Percentiles rank a stretch among this genome's conserved stretches.
Conservation (phyloP, 306 rosid species). For the Dalbergia oliveri region DNA sequence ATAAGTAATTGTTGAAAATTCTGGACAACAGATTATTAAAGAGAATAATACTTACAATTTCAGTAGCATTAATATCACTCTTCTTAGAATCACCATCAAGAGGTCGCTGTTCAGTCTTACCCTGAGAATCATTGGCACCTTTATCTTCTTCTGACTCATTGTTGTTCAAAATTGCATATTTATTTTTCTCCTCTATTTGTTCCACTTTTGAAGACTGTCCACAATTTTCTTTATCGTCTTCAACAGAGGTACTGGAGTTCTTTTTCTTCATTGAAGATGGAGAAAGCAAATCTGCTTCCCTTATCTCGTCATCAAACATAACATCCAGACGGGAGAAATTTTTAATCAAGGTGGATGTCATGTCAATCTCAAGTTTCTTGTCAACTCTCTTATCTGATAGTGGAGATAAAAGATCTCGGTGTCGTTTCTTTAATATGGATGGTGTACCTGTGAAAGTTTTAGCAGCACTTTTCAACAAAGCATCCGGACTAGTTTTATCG, state of each 20-base stretch:
- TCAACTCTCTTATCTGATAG: slow-evolving; percentile 81
- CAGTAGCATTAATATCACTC: slow-evolving; percentile 47
- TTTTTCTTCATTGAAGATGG: slow-evolving; percentile 54
- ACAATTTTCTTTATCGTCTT: slow-evolving; percentile 68
- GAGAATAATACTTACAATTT: slow-evolving; percentile 57
- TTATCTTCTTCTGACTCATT: slow-evolving; percentile 46
- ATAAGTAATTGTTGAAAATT: slow-evolving; percentile 22
- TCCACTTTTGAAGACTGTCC: slow-evolving; percentile 45
- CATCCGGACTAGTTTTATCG: slow-evolving; percentile 75
- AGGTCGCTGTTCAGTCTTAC: slow-evolving; percentile 49
- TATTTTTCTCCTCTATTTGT: slow-evolving; percentile 47
- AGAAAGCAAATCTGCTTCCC: slow-evolving; percentile 50
- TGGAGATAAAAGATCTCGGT: slow-evolving; percentile 85
- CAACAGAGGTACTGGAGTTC: slow-evolving; percentile 48
- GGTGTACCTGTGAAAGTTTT: slow-evolving; percentile 90
- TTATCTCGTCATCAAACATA: slow-evolving; percentile 69
- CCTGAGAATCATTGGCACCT: slow-evolving; percentile 52
- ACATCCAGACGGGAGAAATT: slow-evolving; percentile 88
- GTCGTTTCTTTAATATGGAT: slow-evolving; percentile 91
- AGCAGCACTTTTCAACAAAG: slow-evolving; percentile 86
- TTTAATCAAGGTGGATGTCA: slow-evolving; percentile 68
- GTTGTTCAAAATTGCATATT: slow-evolving; percentile 40
- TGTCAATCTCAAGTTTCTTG: slow-evolving; percentile 76
- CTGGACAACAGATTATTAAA: slow-evolving; percentile 1
- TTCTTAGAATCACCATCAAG: slow-evolving; percentile 46